Evolutionary conservation across 1,284 basidiomycete genomes (phyloP).

Genomic region (Sanghuangporus baumii): DNA sequence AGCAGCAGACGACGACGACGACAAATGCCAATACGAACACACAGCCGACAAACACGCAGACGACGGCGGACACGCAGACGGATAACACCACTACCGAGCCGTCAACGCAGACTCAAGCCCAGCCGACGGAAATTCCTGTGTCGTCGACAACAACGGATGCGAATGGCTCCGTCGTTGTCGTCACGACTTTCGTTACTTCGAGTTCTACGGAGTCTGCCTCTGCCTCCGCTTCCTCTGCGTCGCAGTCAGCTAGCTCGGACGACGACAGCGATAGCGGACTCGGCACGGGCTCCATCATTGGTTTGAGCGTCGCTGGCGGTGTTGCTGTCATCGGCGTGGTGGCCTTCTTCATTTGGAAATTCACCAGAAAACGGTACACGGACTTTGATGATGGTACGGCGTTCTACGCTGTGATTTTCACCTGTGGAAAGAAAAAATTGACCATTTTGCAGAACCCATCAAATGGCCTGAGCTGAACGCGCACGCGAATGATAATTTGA

Average conservation of each 20-base stretch:
- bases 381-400: slow-evolving; percentile 74
- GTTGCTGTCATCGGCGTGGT: slow-evolving; percentile 62
- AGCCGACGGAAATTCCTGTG: neutral
- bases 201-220: slow-evolving; percentile 12
- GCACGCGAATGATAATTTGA: slow-evolving; percentile 39
- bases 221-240: slow-evolving; percentile 14
- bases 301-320: slow-evolving; percentile 72
- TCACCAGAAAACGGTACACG: slow-evolving; percentile 66
- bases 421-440: slow-evolving; percentile 7
- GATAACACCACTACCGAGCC: slow-evolving; percentile 7
- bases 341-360: slow-evolving; percentile 76
- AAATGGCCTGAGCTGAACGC: slow-evolving; percentile 82
- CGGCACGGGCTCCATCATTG: slow-evolving; percentile 65
- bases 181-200: slow-evolving; percentile 21
- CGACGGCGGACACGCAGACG: slow-evolving; percentile 11
- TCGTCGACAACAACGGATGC: slow-evolving; percentile 18
- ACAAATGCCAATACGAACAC: slow-evolving; percentile 7
- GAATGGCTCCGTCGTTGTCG: slow-evolving; percentile 13
- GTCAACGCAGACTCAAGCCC: neutral
- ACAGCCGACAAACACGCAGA: neutral
- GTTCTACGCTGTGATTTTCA: slow-evolving; percentile 8
- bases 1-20: slow-evolving; percentile 3
- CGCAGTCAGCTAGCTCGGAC: neutral
- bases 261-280: slow-evolving; percentile 31
- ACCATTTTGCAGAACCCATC: slow-evolving; percentile 52